A percentile compares a stretch with the other conserved stretches of the same genome.
Evolutionary conservation across 441 rosid genomes (phyloP).

Genomic region (Pelargonium exstipulatum): DNA sequence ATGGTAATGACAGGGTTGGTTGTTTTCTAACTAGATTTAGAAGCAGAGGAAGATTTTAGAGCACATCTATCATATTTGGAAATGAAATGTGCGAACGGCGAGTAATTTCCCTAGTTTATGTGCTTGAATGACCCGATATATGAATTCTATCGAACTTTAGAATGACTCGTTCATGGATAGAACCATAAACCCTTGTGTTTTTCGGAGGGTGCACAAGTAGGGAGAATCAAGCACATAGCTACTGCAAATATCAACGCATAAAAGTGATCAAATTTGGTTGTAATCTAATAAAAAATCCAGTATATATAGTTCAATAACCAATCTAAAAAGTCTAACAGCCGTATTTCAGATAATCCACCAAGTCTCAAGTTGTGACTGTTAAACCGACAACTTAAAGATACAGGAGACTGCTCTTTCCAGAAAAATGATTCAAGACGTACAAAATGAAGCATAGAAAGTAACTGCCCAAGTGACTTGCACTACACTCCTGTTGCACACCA

Average conservation of each 20-base stretch:
- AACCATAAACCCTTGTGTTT: too few species aligned
- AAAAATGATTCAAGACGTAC: slow-evolving; percentile 6
- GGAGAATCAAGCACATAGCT: too few species aligned
- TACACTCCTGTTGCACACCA: too few species aligned
- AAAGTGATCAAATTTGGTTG: neutral
- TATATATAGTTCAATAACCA: neutral
- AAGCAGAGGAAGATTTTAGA: neutral
- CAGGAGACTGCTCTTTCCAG: slow-evolving; percentile 3
- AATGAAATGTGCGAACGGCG: too few species aligned
- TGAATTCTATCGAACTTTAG: too few species aligned
- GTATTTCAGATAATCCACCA: neutral
- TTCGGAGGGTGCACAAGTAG: too few species aligned
- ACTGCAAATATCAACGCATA: neutral
- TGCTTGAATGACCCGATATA: too few species aligned
- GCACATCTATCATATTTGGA: too few species aligned
- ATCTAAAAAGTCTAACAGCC: neutral
- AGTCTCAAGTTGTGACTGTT: neutral
- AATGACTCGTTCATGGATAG: too few species aligned
- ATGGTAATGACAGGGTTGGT: neutral
- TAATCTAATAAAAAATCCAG: neutral
- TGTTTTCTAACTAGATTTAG: neutral
- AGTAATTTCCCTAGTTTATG: too few species aligned
- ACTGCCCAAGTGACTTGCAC: neutral
- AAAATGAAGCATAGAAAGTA: slow-evolving; percentile 1
- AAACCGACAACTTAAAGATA: neutral